Conservation (phyloP, 495 filamentous ascomycete species). For the Bombardia bombarda region DNA sequence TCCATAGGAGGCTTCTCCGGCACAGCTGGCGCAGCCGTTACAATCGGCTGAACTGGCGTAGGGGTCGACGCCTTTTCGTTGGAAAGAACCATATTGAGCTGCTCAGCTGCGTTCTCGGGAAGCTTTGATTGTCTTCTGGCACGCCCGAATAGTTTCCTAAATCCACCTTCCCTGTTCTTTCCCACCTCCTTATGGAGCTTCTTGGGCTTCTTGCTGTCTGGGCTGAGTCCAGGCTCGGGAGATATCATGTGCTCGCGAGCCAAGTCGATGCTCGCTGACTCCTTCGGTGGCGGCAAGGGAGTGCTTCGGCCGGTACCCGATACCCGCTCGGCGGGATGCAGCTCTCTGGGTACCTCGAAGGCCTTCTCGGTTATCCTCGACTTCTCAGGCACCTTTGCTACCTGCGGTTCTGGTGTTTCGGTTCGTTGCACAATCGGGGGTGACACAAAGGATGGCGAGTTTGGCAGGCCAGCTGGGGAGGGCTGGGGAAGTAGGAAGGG, state of each 20-base stretch:
- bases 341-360: slow-evolving; percentile 21
- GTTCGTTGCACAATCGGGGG: slow-evolving; percentile 1
- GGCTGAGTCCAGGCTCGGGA: slow-evolving; percentile 35
- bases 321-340: slow-evolving; percentile 30
- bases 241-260: slow-evolving; percentile 35
- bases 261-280: slow-evolving; percentile 26
- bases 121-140: slow-evolving; percentile 48
- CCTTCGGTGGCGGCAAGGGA: slow-evolving; percentile 33
- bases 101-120: slow-evolving; percentile 37
- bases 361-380: slow-evolving; percentile 30
- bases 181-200: slow-evolving; percentile 52
- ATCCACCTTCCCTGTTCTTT: slow-evolving; percentile 33
- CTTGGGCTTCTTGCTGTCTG: slow-evolving; percentile 39
- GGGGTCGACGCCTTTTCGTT: slow-evolving; percentile 13
- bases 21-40: slow-evolving; percentile 12
- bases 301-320: slow-evolving; percentile 24
- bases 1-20: slow-evolving; percentile 19
- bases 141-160: slow-evolving; percentile 58
- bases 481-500: slow-evolving; percentile 12
- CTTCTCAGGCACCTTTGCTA: slow-evolving; percentile 4
- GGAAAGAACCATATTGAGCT: slow-evolving; percentile 23
- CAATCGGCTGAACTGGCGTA: slow-evolving; percentile 15
- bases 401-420: slow-evolving; percentile 13
- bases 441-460: slow-evolving; percentile 6
- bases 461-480: slow-evolving; percentile 3